phyloP scores from a whole-genome alignment of 1,284 basidiomycete species.

The Grifola frondosa region DNA sequence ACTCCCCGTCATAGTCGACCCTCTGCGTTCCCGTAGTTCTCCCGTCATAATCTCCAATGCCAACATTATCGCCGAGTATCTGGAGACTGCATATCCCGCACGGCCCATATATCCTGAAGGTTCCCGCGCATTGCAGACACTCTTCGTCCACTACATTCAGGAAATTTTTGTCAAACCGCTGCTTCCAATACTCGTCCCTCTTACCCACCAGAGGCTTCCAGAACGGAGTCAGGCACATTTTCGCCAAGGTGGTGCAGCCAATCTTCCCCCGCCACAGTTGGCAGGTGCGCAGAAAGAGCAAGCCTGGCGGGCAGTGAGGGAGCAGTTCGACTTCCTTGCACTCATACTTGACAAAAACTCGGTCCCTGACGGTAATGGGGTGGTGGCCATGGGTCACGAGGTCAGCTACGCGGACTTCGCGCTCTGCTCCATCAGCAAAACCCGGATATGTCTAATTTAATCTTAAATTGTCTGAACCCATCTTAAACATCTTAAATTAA shows the following conservation, averaged over 20 bases:
- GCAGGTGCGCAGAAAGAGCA: conserved; percentile 53
- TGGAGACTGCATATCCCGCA: conserved; percentile 66
- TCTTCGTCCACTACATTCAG: conserved; percentile 70
- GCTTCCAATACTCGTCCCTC: conserved; percentile 66
- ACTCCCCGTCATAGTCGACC: conserved; percentile 62
- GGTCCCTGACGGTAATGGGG: conserved; percentile 51
- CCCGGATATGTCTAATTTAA: too few relatives aligned
- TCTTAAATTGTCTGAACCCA: too few relatives aligned
- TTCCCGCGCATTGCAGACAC: conserved; percentile 59
- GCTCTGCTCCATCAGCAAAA: conserved; percentile 65
- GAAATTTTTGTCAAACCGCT: conserved; percentile 66
- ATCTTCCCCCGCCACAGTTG: conserved; percentile 28
- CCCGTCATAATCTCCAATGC: conserved; percentile 54
- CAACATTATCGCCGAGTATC: conserved; percentile 66
- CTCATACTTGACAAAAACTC: conserved; percentile 63
- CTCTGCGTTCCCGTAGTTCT: conserved; percentile 32
- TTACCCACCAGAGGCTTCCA: conserved; percentile 60
- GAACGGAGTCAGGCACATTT: conserved; percentile 56
- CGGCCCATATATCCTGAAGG: conserved; percentile 69
- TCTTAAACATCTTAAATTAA: too few relatives aligned
- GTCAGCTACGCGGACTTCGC: conserved; percentile 72
- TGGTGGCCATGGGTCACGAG: conserved; percentile 64
- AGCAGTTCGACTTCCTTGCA: conserved; percentile 66
- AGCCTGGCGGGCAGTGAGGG: conserved; percentile 60
- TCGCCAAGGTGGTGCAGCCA: conserved; percentile 23